Conservation (phyloP, 768 basidiomycete species). For the Rhizopogon roseolus region DNA sequence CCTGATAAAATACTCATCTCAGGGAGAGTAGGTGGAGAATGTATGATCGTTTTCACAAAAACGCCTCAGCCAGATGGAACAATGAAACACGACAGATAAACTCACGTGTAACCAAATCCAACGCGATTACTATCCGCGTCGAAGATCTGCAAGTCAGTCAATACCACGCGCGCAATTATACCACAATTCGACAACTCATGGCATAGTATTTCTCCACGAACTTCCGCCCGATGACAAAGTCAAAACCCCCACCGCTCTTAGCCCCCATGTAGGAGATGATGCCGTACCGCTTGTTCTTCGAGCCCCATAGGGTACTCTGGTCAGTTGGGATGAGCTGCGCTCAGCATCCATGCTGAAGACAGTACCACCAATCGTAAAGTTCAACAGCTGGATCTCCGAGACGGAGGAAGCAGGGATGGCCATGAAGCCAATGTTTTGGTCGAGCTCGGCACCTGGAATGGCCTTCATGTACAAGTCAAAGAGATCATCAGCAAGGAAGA, state of each 20-base stretch:
- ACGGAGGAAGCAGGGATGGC: background rate
- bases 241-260: background rate
- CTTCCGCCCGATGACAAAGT: constrained; percentile 2
- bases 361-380: constrained; percentile 2
- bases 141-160: constrained; percentile 10
- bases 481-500: constrained; percentile 9
- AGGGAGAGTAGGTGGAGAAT: constrained; percentile 7
- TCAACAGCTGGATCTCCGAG: background rate
- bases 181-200: background rate
- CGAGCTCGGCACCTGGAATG: background rate
- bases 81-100: background rate
- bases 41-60: constrained; percentile 15
- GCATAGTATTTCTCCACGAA: constrained; percentile 5
- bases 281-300: background rate
- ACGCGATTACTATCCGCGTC: constrained; percentile 13
- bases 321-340: constrained; percentile 1
- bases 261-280: background rate
- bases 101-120: constrained; percentile 20
- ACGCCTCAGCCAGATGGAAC: background rate
- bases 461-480: background rate
- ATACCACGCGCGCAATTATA: background rate
- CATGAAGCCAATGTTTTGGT: background rate
- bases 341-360: constrained; percentile 1
- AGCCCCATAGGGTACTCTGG: constrained; percentile 2
- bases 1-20: constrained; percentile 1